phyloP scores from a whole-genome alignment of 2,329 filamentous ascomycete genomes.

The Fusarium sterilihyphosum region DNA sequence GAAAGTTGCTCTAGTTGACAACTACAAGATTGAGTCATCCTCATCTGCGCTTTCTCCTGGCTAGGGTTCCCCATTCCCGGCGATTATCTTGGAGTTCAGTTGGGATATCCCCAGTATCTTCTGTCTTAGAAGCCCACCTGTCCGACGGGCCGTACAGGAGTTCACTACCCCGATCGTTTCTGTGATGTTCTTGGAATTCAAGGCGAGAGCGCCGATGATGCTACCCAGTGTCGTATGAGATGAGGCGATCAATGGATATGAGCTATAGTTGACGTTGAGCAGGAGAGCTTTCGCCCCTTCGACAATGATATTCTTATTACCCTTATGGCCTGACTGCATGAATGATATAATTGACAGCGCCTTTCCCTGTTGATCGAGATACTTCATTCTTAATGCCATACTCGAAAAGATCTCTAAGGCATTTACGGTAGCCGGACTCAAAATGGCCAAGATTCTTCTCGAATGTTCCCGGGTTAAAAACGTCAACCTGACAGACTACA shows the following conservation, averaged over 20 bases:
- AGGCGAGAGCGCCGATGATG: constrained; percentile 2
- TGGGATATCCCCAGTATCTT: constrained; percentile 3
- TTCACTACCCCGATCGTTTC: constrained; percentile 7
- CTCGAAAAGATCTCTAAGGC: background rate
- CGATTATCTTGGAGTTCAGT: constrained; percentile 12
- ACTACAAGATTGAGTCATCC: constrained; percentile 20
- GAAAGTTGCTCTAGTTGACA: constrained; percentile 4
- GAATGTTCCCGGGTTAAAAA: background rate
- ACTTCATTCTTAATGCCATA: constrained; percentile 9
- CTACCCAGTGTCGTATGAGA: constrained; percentile 4
- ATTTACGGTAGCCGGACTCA: constrained; percentile 4
- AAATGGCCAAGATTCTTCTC: constrained; percentile 6
- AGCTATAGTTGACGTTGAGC: constrained; percentile 11
- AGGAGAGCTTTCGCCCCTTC: constrained; percentile 11
- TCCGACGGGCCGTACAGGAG: constrained; percentile 1
- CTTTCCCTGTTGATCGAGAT: background rate
- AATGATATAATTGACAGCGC: background rate
- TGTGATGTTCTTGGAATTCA: constrained; percentile 5
- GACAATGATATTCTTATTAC: constrained; percentile 2
- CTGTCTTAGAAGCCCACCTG: constrained; percentile 7
- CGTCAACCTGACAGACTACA: background rate
- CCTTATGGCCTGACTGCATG: constrained; percentile 1
- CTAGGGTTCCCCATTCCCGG: constrained; percentile 1
- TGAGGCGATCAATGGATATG: background rate
- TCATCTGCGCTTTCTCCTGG: constrained; percentile 10